phyloP scores from a whole-genome alignment of 1,139 yeast species.

The Candida glucosophila region DNA sequence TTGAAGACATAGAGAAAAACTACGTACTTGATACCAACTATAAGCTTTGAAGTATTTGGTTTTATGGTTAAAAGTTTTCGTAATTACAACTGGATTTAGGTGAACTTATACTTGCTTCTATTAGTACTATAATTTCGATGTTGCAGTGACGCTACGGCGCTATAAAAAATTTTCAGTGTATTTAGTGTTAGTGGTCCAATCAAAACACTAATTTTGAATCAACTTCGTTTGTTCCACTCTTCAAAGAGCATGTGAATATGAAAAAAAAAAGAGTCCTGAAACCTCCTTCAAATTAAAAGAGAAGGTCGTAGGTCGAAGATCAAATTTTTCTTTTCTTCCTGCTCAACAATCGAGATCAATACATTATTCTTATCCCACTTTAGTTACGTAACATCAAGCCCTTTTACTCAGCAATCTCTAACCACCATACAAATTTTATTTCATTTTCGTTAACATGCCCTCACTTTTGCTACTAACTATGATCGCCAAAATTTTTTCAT shows the following conservation, averaged over 20 bases:
- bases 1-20: conserved; percentile 3
- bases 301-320: not conserved
- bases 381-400: conserved; percentile 3
- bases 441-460: conserved; percentile 2
- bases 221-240: not conserved
- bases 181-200: not conserved
- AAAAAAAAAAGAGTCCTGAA: not conserved
- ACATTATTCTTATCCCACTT: conserved; percentile 1
- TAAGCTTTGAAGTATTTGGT: not conserved
- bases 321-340: conserved; percentile 1
- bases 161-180: too few species aligned
- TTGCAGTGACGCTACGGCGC: too few species aligned
- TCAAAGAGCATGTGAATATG: not conserved
- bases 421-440: conserved; percentile 3
- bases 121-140: too few species aligned
- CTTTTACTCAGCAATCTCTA: conserved; percentile 3
- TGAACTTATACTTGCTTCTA: not conserved
- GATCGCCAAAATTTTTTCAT: not conserved
- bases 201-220: not conserved
- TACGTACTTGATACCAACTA: not conserved
- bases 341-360: too few species aligned
- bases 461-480: not conserved
- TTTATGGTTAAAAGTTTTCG: conserved; percentile 1
- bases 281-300: not conserved
- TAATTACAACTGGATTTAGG: not conserved